A percentile compares a stretch with the other conserved stretches of the same genome.
phyloP scores from a whole-genome alignment of 805 yeast species.

The Vanderwaltozyma yarrowii region DNA sequence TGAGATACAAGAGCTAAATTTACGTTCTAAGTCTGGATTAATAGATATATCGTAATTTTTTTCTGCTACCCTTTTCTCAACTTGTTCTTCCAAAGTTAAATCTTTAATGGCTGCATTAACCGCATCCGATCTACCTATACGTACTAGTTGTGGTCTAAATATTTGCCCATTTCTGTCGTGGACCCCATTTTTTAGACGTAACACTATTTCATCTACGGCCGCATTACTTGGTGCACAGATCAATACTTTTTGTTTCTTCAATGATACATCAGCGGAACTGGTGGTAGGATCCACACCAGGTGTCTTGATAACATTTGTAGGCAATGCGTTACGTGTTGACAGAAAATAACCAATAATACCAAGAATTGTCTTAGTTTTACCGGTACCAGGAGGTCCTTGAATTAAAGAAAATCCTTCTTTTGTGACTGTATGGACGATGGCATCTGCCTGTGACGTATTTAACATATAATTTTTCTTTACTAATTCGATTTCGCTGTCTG shows the following conservation, averaged over 20 bases:
- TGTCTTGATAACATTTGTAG: slow-evolving; percentile 24
- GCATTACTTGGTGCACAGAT: slow-evolving; percentile 99
- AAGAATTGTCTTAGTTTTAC: slow-evolving; percentile 92
- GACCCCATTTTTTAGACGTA: slow-evolving; percentile 72
- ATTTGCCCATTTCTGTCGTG: slow-evolving; percentile 41
- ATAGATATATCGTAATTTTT: slow-evolving; percentile 28
- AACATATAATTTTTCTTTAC: slow-evolving; percentile 46
- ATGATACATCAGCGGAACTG: slow-evolving; percentile 13
- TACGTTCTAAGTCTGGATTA: slow-evolving; percentile 35
- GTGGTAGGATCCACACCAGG: slow-evolving; percentile 20
- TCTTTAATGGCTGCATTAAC: slow-evolving; percentile 75
- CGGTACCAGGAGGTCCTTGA: slow-evolving; percentile 99
- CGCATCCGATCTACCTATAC: slow-evolving; percentile 86
- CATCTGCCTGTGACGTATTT: slow-evolving; percentile 84
- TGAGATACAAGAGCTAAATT: slow-evolving; percentile 43
- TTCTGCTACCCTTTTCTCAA: slow-evolving; percentile 48
- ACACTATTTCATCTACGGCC: slow-evolving; percentile 90
- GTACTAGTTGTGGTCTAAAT: slow-evolving; percentile 59
- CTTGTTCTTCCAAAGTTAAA: slow-evolving; percentile 75
- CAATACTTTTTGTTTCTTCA: slow-evolving; percentile 47
- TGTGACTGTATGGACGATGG: slow-evolving; percentile 63
- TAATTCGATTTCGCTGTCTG: slow-evolving; percentile 30
- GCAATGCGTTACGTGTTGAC: slow-evolving; percentile 28
- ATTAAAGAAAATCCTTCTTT: slow-evolving; percentile 76
- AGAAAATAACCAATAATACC: slow-evolving; percentile 79